Percentiles rank a stretch among this genome's conserved stretches.
These are phyloP conservation scores for Saccharomycopsis oosterbeekiorum DNA, from an alignment of 805 yeast species.

Conservation along the genomic window DNA sequence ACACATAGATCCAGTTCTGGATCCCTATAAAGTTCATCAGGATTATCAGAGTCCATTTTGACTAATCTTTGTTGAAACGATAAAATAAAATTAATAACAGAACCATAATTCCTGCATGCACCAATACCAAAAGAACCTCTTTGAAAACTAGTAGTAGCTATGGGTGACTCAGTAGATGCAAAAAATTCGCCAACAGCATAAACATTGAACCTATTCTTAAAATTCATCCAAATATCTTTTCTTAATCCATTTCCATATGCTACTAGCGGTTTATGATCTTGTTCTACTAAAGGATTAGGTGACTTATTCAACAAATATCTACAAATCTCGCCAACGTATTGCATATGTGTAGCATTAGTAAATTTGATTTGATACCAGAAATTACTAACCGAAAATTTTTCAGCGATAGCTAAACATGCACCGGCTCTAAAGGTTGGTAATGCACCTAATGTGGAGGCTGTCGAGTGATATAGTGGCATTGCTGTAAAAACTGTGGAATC, in stretches of 20 bases:
- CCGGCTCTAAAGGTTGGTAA: constrained; percentile 60
- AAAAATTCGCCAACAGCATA: constrained; percentile 80
- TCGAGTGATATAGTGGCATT: constrained; percentile 93
- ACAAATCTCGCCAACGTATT: constrained; percentile 93
- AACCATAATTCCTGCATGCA: constrained; percentile 76
- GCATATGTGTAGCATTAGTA: constrained; percentile 66
- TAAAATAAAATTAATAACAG: constrained; percentile 41
- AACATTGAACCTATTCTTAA: constrained; percentile 69
- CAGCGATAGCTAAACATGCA: constrained; percentile 67
- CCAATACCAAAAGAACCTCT: constrained; percentile 74
- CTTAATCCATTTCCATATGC: constrained; percentile 92
- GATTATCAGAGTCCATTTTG: constrained; percentile 74
- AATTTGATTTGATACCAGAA: constrained; percentile 85
- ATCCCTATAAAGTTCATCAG: constrained; percentile 59
- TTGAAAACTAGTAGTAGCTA: constrained; percentile 77
- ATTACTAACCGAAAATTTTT: constrained; percentile 71
- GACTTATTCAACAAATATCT: constrained; percentile 68
- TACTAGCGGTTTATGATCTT: constrained; percentile 45
- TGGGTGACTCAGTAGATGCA: constrained; percentile 89
- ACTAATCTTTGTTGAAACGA: constrained; percentile 50
- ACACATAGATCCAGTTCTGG: constrained; percentile 53
- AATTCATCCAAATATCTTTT: constrained; percentile 76
- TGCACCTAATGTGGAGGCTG: constrained; percentile 81
- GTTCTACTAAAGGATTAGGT: constrained; percentile 52
- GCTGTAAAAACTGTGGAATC: constrained; percentile 67